Evolutionary conservation across 805 yeast species (phyloP), one percentile per base, ranked within the genome.

Genomic region (Kuraishia cidri): DNA sequence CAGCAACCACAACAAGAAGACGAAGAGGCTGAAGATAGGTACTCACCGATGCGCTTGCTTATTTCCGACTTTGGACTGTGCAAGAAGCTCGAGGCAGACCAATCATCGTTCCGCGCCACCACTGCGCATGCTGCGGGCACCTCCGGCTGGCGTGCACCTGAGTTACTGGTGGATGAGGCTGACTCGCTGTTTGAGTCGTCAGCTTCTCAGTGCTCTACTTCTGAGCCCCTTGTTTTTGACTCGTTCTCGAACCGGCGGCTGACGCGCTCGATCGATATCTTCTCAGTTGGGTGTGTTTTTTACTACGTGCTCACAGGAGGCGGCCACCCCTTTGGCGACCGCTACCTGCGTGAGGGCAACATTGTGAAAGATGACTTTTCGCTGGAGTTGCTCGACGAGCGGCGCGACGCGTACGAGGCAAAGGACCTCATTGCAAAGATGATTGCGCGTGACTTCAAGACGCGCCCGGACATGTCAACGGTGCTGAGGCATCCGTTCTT

Each of bases 61-160:
- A 88, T 92, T 18, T 87, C 97, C 1, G 99, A 92, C 56, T 92
- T 92, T 60, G 99, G 99, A 0, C 68, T 92, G 6, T 92, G 98
- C 52, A 88, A 90, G 50, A 83, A 82, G 48, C 60, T 92, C 32
- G 98, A 92, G 40, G 74, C 78, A 11, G 97, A 87, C 45, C 96
- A 92, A 54, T 82, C 95, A 2, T 84, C 95, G 2, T 90, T 90
- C 54, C 70, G 90, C 40, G 95, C 96, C 0, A 90, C 95, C 1
- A 79, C 92, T 0, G 87, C 85, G 22, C 79, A 86, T 46, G 94
- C 94, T 13, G 95, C 97, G 1, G 98, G 98, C 2, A 92, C 98
- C 0, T 74, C 92, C 3, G 99, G 99, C 3, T 92, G 98, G 98
- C 71, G 97, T 45, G 97, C 99, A 0, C 98, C 98, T 0, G 98